Evolutionary conservation across 2,329 filamentous ascomycete genomes (phyloP).

Genomic region (Leptographium galeiforme): DNA sequence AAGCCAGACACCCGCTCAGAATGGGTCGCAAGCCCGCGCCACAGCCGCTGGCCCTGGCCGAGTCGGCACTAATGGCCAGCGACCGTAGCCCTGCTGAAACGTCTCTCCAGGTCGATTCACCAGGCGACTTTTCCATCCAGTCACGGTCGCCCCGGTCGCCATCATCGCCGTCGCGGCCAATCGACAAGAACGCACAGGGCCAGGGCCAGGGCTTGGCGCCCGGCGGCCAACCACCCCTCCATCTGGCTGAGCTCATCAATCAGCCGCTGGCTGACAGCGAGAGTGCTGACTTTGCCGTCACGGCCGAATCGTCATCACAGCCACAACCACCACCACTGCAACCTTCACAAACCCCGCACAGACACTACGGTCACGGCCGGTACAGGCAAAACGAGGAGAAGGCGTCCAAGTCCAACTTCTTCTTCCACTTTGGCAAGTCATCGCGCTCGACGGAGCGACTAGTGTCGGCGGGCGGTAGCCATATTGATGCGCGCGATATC

Average conservation of each 20-base stretch:
- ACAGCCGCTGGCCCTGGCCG: constrained; percentile 41
- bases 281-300: constrained; percentile 12
- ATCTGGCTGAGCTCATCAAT: constrained; percentile 20
- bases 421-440: constrained; percentile 36
- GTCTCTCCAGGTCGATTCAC: constrained; percentile 17
- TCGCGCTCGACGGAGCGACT: constrained; percentile 26
- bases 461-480: not conserved
- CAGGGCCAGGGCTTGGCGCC: constrained; percentile 6
- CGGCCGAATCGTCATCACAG: not conserved
- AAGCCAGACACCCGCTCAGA: constrained; percentile 7
- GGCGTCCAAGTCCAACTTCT: constrained; percentile 33
- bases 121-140: constrained; percentile 19
- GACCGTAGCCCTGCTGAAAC: constrained; percentile 21
- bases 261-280: constrained; percentile 14
- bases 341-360: constrained; percentile 13
- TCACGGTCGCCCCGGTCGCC: constrained; percentile 29
- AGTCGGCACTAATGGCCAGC: constrained; percentile 21
- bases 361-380: constrained; percentile 11
- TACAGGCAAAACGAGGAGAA: constrained; percentile 24
- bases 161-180: constrained; percentile 31
- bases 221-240: constrained; percentile 12
- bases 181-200: constrained; percentile 19
- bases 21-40: constrained; percentile 48
- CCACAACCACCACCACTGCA: constrained; percentile 8
- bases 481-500: not conserved